A percentile compares a stretch with the other conserved stretches of the same genome.
Evolutionary conservation across 1,284 basidiomycete species (phyloP).

Genomic region (Lentinula novae-zelandiae): DNA sequence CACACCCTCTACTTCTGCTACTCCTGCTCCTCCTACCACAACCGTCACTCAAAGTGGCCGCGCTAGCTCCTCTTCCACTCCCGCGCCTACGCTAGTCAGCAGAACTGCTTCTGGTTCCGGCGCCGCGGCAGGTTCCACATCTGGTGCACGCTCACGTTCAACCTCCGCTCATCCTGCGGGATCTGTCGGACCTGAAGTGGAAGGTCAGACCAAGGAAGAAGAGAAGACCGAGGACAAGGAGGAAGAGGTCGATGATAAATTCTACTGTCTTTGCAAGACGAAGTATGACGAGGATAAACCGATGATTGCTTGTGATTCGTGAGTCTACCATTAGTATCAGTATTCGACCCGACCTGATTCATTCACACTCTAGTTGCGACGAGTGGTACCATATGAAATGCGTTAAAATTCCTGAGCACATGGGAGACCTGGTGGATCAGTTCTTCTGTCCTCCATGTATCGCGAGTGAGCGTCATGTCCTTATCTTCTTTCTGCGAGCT

Average conservation of each 20-base stretch:
- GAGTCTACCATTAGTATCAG: slow-evolving; percentile 18
- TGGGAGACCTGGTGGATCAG: slow-evolving; percentile 81
- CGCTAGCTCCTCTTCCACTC: slow-evolving; percentile 26
- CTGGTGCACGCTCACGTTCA: slow-evolving; percentile 54
- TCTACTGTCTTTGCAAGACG: slow-evolving; percentile 82
- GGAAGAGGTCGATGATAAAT: slow-evolving; percentile 64
- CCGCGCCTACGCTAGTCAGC: slow-evolving; percentile 19
- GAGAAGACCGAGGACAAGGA: slow-evolving; percentile 55
- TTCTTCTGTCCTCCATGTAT: slow-evolving; percentile 81
- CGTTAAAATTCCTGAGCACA: slow-evolving; percentile 70
- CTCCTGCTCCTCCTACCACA: slow-evolving; percentile 5
- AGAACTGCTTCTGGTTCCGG: slow-evolving; percentile 1
- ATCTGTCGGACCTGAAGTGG: slow-evolving; percentile 35
- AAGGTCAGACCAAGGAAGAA: slow-evolving; percentile 37
- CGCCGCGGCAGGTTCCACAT: background rate
- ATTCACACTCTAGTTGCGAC: slow-evolving; percentile 56
- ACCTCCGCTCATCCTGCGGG: slow-evolving; percentile 59
- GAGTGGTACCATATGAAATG: slow-evolving; percentile 88
- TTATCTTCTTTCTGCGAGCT: slow-evolving; percentile 3
- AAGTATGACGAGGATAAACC: slow-evolving; percentile 76
- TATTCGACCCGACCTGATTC: background rate
- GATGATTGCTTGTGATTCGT: slow-evolving; percentile 92
- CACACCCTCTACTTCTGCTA: background rate
- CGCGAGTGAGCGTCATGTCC: slow-evolving; percentile 47
- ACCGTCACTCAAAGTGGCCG: slow-evolving; percentile 11